Evolutionary conservation across 129 eudicot genomes (phyloP), one percentile per base, ranked within the genome.

Genomic region (Helichrysum umbraculigerum): DNA sequence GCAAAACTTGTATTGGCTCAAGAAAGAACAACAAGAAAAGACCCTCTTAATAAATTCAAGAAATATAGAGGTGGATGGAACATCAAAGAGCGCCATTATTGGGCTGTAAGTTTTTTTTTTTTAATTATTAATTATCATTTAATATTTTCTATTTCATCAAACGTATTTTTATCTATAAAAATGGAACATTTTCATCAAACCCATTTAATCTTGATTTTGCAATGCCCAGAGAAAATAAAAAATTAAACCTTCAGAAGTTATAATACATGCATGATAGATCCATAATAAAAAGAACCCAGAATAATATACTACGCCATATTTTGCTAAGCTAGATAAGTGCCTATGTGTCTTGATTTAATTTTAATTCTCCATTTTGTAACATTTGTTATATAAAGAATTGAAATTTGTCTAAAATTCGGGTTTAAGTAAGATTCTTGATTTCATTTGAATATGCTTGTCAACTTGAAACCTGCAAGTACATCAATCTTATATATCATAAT

Each of bases 21-120:
- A 34, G 80, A 77, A 70, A 87, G 98, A 77, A 89, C 98, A 37
- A 59, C 83, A 54, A 92, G 98, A 78, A 87, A 78, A 84, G 98
- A 92, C 62, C 98, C 93, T 80, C 89, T 92, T 35, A 32, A 89
- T 74, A 77, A 70, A 78, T 87, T 92, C 58, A 83, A 81, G 39
- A 82, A 35, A 63, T 92, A 89, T 59, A 77, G 71, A 33, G 91
- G 96, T 19, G 98, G 98, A 15, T 92, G 96, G 96, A 92, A 92
- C 77, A 92, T 92, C 28, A 89, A 87, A 72, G 88, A 92, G 39
- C 86, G 81, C 81, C 96, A 87, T 87, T 92, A 92, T 85, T 92
- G 98, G 98, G 93, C 93, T 84, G 98, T 92, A 87, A 78, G 90
- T 88, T 69, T 71, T 76, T 79, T 74, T n/a, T 7, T 25, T 6